phyloP scores from a whole-genome alignment of 148 eudicot species.

The Gaultheria prostrata region DNA sequence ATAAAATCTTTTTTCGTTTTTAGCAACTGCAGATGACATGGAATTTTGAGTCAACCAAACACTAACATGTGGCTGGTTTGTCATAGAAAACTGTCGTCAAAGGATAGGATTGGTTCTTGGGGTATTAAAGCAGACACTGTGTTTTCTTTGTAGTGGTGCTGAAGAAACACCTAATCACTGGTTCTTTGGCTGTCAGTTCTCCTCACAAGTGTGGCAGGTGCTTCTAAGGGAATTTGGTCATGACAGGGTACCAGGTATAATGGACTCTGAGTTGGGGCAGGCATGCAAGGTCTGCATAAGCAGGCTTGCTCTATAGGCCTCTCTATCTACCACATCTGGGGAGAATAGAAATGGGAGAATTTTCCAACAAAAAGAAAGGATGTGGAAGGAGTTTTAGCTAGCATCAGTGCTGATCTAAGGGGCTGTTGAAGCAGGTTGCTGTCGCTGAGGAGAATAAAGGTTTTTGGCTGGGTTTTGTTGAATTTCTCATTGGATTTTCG shows the following conservation, averaged over 20 bases:
- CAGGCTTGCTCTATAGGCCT: background rate
- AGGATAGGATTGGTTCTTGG: background rate
- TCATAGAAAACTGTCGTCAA: background rate
- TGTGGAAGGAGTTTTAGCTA: background rate
- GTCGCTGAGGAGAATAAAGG: background rate
- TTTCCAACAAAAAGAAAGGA: background rate
- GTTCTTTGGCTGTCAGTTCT: background rate
- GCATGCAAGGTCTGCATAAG: background rate
- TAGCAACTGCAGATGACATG: background rate
- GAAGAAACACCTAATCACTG: background rate
- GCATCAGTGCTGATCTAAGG: background rate
- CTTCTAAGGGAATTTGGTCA: background rate
- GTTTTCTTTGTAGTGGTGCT: background rate
- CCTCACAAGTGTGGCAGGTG: conserved; percentile 2
- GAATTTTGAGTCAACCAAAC: background rate
- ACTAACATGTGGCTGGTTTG: background rate
- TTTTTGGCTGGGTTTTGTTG: background rate
- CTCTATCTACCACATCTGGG: background rate
- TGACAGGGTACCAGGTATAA: background rate
- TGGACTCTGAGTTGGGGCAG: background rate
- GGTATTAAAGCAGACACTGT: background rate
- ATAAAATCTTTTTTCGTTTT: background rate
- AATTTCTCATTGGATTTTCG: background rate
- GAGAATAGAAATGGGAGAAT: background rate
- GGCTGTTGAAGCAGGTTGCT: background rate